A percentile compares a stretch with the other conserved stretches of the same genome.
phyloP scores from a whole-genome alignment of 257 asterid species.

The Solanum ossicruentum region DNA sequence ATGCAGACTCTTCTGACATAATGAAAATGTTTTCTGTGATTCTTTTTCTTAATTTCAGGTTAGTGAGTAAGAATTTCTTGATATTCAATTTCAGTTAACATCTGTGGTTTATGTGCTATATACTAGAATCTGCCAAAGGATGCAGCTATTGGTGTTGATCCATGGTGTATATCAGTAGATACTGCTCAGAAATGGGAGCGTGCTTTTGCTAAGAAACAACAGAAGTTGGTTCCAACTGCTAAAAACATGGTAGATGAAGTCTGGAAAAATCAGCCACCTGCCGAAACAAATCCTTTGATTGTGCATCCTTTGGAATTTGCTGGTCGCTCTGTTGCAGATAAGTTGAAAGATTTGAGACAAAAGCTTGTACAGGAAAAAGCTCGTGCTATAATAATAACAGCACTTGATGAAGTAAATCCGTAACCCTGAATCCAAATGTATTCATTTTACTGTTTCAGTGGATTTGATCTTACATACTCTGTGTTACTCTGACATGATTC shows the following conservation, averaged over 20 bases:
- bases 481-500: conserved; percentile 1
- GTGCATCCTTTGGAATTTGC: conserved; percentile 71
- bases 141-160: conserved; percentile 81
- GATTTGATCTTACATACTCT: background rate
- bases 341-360: conserved; percentile 68
- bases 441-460: background rate
- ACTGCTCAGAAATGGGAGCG: conserved; percentile 85
- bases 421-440: background rate
- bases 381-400: conserved; percentile 53
- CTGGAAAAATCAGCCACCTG: conserved; percentile 70
- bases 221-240: conserved; percentile 56
- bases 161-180: conserved; percentile 91
- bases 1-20: background rate
- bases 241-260: conserved; percentile 82
- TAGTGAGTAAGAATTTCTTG: background rate
- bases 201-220: conserved; percentile 62
- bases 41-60: background rate
- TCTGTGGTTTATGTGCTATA: conserved; percentile 13
- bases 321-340: conserved; percentile 74
- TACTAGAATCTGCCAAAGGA: conserved; percentile 60
- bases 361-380: conserved; percentile 61
- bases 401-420: conserved; percentile 75
- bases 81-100: background rate
- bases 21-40: background rate
- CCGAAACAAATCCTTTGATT: conserved; percentile 52